A percentile compares a stretch with the other conserved stretches of the same genome.
These are phyloP conservation scores for Lineolata rhizophorae DNA, from an alignment of 495 filamentous ascomycete species.

Conservation along the genomic window DNA sequence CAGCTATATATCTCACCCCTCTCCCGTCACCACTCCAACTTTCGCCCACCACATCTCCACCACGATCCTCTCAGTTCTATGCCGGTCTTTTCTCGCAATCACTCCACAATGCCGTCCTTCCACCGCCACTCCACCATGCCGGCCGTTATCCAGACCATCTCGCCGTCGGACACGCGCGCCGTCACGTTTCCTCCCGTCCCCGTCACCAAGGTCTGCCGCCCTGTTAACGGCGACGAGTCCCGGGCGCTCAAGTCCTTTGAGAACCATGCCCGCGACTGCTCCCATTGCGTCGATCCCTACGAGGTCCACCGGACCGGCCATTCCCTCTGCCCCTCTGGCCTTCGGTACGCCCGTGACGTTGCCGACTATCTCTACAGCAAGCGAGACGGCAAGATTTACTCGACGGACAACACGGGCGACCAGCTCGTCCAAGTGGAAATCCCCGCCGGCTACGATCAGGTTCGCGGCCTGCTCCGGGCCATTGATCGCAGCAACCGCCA, in stretches of 20 bases:
- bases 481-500: slow-evolving; percentile 13
- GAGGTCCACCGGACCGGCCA: slow-evolving; percentile 11
- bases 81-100: too few relatives aligned
- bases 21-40: too few relatives aligned
- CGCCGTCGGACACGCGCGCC: slow-evolving; percentile 3
- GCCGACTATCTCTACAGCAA: slow-evolving; percentile 15
- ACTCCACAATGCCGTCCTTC: slow-evolving; percentile 11
- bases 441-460: slow-evolving; percentile 13
- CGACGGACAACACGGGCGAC: slow-evolving; percentile 11
- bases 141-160: slow-evolving; percentile 7
- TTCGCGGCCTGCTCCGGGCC: slow-evolving; percentile 14
- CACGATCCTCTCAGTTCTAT: too few relatives aligned
- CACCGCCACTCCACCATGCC: slow-evolving; percentile 10
- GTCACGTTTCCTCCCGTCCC: slow-evolving; percentile 10
- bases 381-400: slow-evolving; percentile 15
- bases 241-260: slow-evolving; percentile 20
- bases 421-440: slow-evolving; percentile 19
- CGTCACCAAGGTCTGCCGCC: slow-evolving; percentile 12
- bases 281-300: slow-evolving; percentile 15
- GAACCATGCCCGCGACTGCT: slow-evolving; percentile 15
- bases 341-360: slow-evolving; percentile 15
- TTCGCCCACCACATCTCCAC: too few relatives aligned
- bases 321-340: slow-evolving; percentile 15
- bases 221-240: slow-evolving; percentile 12
- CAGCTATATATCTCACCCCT: too few relatives aligned